A percentile compares a stretch with the other conserved stretches of the same genome.
Evolutionary conservation across 352 stramenopile genomes (phyloP).

Genomic region (Pythium oligandrum): DNA sequence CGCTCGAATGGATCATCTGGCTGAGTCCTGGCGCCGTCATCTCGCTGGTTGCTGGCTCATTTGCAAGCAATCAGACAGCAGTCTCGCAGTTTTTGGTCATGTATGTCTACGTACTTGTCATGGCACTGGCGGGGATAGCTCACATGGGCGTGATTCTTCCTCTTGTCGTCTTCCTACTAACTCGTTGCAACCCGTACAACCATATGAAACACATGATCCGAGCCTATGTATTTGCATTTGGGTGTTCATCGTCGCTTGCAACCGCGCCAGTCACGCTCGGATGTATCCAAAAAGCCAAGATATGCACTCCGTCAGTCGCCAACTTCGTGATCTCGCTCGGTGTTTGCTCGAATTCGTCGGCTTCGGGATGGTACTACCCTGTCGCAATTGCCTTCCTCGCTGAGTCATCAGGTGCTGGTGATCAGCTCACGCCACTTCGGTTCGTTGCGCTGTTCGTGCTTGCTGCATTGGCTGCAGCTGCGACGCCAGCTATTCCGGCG

Average conservation of each 20-base stretch:
- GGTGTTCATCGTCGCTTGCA: conserved; percentile 59
- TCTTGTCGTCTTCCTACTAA: conserved; percentile 56
- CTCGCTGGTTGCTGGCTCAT: conserved; percentile 57
- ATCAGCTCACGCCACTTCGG: conserved; percentile 41
- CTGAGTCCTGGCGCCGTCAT: conserved; percentile 56
- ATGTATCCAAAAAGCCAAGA: conserved; percentile 51
- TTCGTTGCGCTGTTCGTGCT: conserved; percentile 53
- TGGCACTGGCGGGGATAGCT: conserved; percentile 22
- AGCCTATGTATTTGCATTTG: conserved; percentile 68
- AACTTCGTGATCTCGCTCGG: conserved; percentile 74
- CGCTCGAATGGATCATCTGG: conserved; percentile 67
- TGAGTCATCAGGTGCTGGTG: conserved; percentile 48
- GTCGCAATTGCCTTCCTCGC: conserved; percentile 59
- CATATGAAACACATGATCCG: conserved; percentile 65
- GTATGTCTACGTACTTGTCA: conserved; percentile 48
- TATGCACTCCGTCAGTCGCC: conserved; percentile 68
- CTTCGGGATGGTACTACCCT: conserved; percentile 52
- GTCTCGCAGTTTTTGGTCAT: conserved; percentile 34
- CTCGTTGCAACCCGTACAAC: conserved; percentile 59
- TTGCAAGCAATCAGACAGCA: conserved; percentile 42
- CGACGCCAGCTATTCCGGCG: conserved; percentile 50
- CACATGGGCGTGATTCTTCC: conserved; percentile 61
- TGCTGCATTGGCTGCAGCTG: conserved; percentile 41
- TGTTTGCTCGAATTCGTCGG: conserved; percentile 55
- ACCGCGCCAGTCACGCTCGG: conserved; percentile 60